phyloP scores from a whole-genome alignment of 805 yeast species.

The Candida awuae region DNA sequence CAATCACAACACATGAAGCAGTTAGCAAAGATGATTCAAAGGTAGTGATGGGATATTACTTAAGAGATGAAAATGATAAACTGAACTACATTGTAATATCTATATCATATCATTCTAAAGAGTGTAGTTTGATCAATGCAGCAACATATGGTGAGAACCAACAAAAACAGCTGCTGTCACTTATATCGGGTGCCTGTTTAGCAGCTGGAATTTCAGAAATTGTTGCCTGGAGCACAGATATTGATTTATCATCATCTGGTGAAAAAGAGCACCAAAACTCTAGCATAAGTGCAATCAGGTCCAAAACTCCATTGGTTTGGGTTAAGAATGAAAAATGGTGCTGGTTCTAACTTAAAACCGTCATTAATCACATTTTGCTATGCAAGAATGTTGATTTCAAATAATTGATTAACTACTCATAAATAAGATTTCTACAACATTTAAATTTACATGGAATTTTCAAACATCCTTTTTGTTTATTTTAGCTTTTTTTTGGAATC shows the following conservation, averaged over 20 bases:
- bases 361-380: no score
- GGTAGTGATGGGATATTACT: not conserved
- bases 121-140: not conserved
- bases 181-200: not conserved
- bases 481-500: no score
- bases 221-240: not conserved
- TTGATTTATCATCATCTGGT: not conserved
- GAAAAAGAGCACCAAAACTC: not conserved
- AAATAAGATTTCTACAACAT: no score
- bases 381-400: no score
- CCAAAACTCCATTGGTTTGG: slow-evolving; percentile 8
- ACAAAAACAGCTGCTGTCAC: not conserved
- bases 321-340: slow-evolving; percentile 15
- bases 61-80: not conserved
- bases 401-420: no score
- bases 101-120: not conserved
- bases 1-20: slow-evolving; percentile 14
- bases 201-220: not conserved
- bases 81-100: slow-evolving; percentile 1
- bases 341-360: slow-evolving; percentile 14
- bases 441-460: no score
- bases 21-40: not conserved
- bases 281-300: not conserved
- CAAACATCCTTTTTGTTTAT: no score
- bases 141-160: not conserved